Percentiles rank a stretch among this genome's conserved stretches.
phyloP scores from a whole-genome alignment of 805 yeast genomes.

The Suhomyces xylopsoci region DNA sequence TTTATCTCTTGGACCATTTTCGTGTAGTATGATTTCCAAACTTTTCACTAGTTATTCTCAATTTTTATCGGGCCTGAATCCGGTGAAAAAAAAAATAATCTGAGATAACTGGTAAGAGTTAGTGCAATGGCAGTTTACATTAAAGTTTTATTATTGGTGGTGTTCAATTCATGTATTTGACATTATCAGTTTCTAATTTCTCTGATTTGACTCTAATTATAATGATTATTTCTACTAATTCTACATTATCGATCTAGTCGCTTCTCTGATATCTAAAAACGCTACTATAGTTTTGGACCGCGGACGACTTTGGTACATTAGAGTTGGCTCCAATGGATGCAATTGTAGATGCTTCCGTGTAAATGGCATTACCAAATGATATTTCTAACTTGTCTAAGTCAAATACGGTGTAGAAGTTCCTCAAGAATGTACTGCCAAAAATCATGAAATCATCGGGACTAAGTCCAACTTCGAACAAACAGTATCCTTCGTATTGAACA shows the following conservation, averaged over 20 bases:
- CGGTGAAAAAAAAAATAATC: not conserved
- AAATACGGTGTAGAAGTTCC: not conserved
- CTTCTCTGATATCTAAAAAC: not conserved
- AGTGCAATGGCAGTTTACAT: not conserved
- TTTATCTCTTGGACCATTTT: conserved; percentile 34
- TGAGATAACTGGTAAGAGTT: too few relatives aligned
- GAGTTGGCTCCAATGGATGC: not conserved
- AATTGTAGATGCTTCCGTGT: not conserved
- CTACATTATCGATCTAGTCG: not conserved
- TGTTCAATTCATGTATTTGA: not conserved
- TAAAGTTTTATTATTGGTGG: not conserved
- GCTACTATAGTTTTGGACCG: not conserved
- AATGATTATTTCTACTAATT: not conserved
- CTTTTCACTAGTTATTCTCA: not conserved
- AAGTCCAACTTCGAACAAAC: not conserved
- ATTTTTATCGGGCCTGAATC: not conserved
- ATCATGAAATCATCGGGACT: not conserved
- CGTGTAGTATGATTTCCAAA: not conserved
- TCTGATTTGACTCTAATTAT: too few relatives aligned
- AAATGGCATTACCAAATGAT: not conserved
- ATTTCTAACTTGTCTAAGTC: not conserved
- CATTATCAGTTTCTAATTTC: too few relatives aligned
- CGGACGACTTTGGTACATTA: not conserved
- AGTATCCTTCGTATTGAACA: not conserved
- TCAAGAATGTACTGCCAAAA: not conserved